Evolutionary conservation across 768 basidiomycete genomes (phyloP), one percentile per base, ranked within the genome.

Genomic region (Russula foetens): DNA sequence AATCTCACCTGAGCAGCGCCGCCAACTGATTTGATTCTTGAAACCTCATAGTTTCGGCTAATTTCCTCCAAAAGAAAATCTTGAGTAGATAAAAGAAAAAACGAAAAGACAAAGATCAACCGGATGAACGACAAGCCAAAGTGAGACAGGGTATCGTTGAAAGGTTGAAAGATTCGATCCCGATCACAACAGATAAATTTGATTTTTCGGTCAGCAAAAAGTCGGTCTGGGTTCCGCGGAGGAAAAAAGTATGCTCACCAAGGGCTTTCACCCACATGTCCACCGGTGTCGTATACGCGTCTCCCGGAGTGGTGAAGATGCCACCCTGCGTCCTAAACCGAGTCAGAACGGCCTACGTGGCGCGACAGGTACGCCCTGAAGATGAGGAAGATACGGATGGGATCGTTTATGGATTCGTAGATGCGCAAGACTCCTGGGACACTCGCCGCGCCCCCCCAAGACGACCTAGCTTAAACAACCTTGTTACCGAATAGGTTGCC

Each of bases 231-330:
- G 59, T 65, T 59, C 55, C 54, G 67, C 48, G 51, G 63, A 56
- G 60, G 58, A 54, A 67, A 68, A 69, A 68, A 65, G 63, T 46
- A 61, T 58, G 75, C 85, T 73, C 71, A 90, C 91, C 91, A 52
- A 93, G 80, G 17, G 80, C 87, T 71, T 89, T 90, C 56, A 91
- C 84, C 90, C 90, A 92, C 88, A 92, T 90, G 68, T 93, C 90
- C 48, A 93, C 81, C 1, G 91, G 90, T 7, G 90, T 91, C 41
- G 88, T 92, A 69, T 88, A 91, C 24, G 88, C 89, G 72, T 92
- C 90, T 31, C 88, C 89, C 4, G 88, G 86, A 0, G 88, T 89
- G 46, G 88, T 91, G 72, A 91, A 91, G 60, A 92, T 88, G 6
- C 91, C 91, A 49, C 88, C 88, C 62, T 88, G 86, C 1, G 90